phyloP scores from a whole-genome alignment of 306 rosid species.

The Cicer cuneatum region DNA sequence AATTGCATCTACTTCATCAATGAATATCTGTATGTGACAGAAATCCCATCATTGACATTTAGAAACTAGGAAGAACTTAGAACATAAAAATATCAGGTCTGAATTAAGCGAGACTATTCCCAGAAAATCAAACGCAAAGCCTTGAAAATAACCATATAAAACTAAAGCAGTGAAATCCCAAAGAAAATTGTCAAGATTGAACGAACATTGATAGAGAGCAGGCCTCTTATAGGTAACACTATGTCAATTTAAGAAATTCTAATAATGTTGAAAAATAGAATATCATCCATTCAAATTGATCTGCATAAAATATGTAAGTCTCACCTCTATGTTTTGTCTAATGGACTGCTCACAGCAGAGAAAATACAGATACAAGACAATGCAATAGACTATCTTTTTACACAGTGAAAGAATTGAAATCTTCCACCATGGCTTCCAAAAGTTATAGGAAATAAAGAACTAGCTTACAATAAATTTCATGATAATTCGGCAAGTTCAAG shows the following conservation, averaged over 20 bases:
- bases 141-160: constrained; percentile 28
- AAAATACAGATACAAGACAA: constrained; percentile 30
- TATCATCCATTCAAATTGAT: not conserved
- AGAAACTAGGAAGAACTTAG: constrained; percentile 27
- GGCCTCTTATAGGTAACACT: constrained; percentile 1
- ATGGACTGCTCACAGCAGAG: constrained; percentile 30
- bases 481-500: constrained; percentile 16
- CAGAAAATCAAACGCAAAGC: constrained; percentile 28
- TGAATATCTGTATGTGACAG: constrained; percentile 64
- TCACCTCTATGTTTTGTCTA: constrained; percentile 27
- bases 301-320: not conserved
- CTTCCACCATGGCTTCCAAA: constrained; percentile 22
- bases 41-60: constrained; percentile 38
- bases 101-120: constrained; percentile 32
- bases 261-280: not conserved
- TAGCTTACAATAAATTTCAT: not conserved
- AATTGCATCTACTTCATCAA: constrained; percentile 94
- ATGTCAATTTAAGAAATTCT: constrained; percentile 13
- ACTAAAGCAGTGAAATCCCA: constrained; percentile 15
- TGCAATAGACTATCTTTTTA: constrained; percentile 20
- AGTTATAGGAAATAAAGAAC: constrained; percentile 14
- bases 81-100: constrained; percentile 29
- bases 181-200: constrained; percentile 18
- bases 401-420: constrained; percentile 11
- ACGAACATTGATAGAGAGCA: constrained; percentile 16